Evolutionary conservation across 352 stramenopile species (phyloP), one percentile per base, ranked within the genome.

Genomic region (Phytophthora citrophthora): DNA sequence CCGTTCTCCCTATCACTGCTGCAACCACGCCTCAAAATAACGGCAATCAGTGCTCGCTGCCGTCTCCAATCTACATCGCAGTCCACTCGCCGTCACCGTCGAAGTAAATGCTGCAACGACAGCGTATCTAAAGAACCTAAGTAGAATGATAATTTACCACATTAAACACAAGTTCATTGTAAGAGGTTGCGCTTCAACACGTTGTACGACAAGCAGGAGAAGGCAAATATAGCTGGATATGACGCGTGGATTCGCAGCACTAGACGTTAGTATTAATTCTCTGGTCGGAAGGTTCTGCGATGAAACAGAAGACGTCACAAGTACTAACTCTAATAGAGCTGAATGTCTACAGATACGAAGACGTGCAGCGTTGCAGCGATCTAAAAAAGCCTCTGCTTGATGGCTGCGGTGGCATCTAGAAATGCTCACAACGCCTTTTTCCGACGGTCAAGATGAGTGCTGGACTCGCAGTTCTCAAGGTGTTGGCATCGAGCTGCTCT

Each of bases 401-500:
- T 38, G 26, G 24, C 45, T 26, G 46, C 10, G n/a, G n/a, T n/a
- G 23, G 8, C 20, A 47, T 18, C 39, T 7, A 18, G 15, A 40
- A 11, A 45, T 11, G 39, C n/a, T 27, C 4, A 38, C 34, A 26
- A 40, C 15, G 11, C 3, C n/a, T n/a, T n/a, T 34, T 34, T 34
- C 29, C 8, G 8, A 34, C 29, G 26, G 26, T 45, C 48, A 55
- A 55, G n/a, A 75, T 75, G 67, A 68, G 52, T 27, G 51, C 39
- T 13, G 61, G 67, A 4, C 50, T 68, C 6, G 49, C 56, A 1
- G 31, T 78, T 31, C 26, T 79, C 24, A 70, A 82, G 49, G 46
- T 60, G 8, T 34, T 79, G 56, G 63, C 70, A 15, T 75, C 74
- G 20, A 57, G 63, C 31, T 74, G 59, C 34, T 79, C 74, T 7